A percentile compares a stretch with the other conserved stretches of the same genome.
Evolutionary conservation across 2,329 filamentous ascomycete genomes (phyloP).

Genomic region (Fusarium humuli): DNA sequence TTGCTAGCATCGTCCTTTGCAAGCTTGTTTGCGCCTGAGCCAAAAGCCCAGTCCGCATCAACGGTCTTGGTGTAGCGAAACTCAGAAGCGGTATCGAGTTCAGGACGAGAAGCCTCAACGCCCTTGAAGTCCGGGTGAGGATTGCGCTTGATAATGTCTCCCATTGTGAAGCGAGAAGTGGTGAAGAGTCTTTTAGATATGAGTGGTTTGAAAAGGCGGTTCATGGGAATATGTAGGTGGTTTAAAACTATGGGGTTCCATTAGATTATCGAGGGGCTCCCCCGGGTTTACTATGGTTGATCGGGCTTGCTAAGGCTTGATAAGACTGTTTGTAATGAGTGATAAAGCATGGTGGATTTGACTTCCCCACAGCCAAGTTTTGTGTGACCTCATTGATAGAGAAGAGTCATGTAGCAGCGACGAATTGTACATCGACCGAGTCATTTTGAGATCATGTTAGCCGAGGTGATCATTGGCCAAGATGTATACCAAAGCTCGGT

Average conservation of each 20-base stretch:
- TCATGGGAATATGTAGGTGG: slow-evolving; percentile 1
- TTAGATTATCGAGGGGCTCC: not conserved
- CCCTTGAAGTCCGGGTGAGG: slow-evolving; percentile 76
- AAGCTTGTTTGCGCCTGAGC: slow-evolving; percentile 71
- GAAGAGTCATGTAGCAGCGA: slow-evolving; percentile 7
- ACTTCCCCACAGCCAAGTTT: slow-evolving; percentile 20
- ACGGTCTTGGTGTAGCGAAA: slow-evolving; percentile 72
- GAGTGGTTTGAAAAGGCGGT: slow-evolving; percentile 14
- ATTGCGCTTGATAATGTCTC: slow-evolving; percentile 64
- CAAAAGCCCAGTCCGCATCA: slow-evolving; percentile 73
- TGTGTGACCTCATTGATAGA: slow-evolving; percentile 23
- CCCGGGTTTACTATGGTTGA: slow-evolving; percentile 3
- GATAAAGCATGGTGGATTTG: slow-evolving; percentile 36
- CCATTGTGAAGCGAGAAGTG: slow-evolving; percentile 46
- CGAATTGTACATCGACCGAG: not conserved
- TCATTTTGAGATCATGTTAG: not conserved
- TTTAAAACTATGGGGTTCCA: slow-evolving; percentile 18
- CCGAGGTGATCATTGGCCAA: not conserved
- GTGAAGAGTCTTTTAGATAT: slow-evolving; percentile 11
- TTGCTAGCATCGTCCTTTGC: slow-evolving; percentile 32
- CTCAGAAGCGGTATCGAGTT: slow-evolving; percentile 62
- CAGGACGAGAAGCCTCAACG: slow-evolving; percentile 73
- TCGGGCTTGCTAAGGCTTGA: slow-evolving; percentile 9
- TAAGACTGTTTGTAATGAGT: slow-evolving; percentile 31
- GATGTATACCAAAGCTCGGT: not conserved